Conservation (phyloP, 192 early-diverging fungal genomes). For the Umbelopsis sp. region DNA sequence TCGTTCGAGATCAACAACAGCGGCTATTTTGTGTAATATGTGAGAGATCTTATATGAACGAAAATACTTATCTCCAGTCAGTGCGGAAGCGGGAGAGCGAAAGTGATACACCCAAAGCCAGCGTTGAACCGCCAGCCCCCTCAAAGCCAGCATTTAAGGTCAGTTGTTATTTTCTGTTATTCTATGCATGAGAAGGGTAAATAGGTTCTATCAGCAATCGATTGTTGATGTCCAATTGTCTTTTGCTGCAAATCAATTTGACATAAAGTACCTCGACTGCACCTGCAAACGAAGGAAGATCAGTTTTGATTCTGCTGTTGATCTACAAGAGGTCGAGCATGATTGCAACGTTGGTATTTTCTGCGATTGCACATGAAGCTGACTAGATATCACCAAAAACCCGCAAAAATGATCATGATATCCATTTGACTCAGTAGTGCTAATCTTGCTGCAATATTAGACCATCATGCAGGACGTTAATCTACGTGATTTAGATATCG, state of each 20-base stretch:
- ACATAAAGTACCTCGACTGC: not conserved
- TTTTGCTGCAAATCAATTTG: not conserved
- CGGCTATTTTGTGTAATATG: conserved; percentile 42
- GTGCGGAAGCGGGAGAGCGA: not conserved
- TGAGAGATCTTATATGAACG: conserved; percentile 20
- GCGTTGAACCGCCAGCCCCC: not conserved
- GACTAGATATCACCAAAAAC: not conserved
- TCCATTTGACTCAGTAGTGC: not conserved
- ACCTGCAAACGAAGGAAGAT: conserved; percentile 1
- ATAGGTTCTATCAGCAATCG: not conserved
- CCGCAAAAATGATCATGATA: not conserved
- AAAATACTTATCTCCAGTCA: not conserved
- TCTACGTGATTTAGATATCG: not conserved
- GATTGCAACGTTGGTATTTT: conserved; percentile 2
- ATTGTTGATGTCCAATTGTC: conserved; percentile 14
- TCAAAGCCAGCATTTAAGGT: not conserved
- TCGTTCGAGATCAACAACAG: conserved; percentile 31
- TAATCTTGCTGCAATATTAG: not conserved
- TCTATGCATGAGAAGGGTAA: not conserved
- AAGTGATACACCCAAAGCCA: not conserved
- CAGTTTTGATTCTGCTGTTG: conserved; percentile 13
- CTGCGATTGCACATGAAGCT: not conserved
- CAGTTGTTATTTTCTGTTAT: not conserved
- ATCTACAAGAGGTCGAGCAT: not conserved
- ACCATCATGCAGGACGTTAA: not conserved